A percentile compares a stretch with the other conserved stretches of the same genome.
Evolutionary conservation across 1,284 basidiomycete species (phyloP).

Genomic region (Porogramme epimiltina): DNA sequence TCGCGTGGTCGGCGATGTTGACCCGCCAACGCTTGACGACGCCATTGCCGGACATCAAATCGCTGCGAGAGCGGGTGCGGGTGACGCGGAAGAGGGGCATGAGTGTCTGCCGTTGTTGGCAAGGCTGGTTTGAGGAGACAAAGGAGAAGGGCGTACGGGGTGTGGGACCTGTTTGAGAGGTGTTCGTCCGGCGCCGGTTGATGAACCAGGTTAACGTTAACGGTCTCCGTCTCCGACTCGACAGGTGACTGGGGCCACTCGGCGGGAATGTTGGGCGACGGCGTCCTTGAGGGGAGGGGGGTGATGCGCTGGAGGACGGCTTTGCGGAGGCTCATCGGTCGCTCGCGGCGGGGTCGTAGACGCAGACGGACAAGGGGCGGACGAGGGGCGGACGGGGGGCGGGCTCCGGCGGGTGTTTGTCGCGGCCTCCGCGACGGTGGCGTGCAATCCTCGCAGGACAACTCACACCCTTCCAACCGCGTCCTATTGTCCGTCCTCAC

Average conservation of each 20-base stretch:
- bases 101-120: not conserved
- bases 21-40: constrained; percentile 24
- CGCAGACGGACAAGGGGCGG: not conserved
- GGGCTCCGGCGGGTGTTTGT: no score
- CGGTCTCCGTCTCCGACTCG: constrained; percentile 10
- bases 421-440: not conserved
- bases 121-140: not conserved
- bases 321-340: constrained; percentile 23
- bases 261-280: constrained; percentile 19
- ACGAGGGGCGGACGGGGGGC: no score
- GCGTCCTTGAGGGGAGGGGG: constrained; percentile 20
- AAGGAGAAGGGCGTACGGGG: constrained; percentile 16
- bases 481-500: constrained; percentile 13
- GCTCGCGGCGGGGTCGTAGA: not conserved
- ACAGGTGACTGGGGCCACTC: constrained; percentile 22
- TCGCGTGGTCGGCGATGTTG: constrained; percentile 17
- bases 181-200: constrained; percentile 15
- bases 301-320: constrained; percentile 25
- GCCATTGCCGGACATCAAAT: constrained; percentile 20
- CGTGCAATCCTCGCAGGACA: no score
- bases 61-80: constrained; percentile 9
- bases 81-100: constrained; percentile 9
- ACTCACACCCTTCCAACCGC: constrained; percentile 10
- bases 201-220: no score
- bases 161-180: constrained; percentile 13